Evolutionary conservation across 2,329 filamentous ascomycete species (phyloP), one percentile per base, ranked within the genome.

Genomic region (Colletotrichum tanaceti): DNA sequence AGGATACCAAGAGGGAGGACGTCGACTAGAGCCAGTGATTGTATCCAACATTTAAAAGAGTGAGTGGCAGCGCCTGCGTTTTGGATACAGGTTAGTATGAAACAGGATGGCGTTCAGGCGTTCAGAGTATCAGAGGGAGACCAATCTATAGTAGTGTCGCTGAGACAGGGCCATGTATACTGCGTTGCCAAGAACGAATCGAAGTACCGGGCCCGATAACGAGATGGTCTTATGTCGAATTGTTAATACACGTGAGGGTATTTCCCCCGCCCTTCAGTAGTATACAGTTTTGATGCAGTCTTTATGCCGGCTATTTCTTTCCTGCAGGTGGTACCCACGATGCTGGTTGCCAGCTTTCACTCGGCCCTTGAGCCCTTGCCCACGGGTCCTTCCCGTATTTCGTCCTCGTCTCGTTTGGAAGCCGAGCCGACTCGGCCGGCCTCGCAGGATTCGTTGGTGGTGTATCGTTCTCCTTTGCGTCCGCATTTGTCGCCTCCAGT

Each of bases 341-440:
- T 55, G 86, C 75, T 0, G 91, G 91, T 77, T 91, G 88, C 89
- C 89, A 92, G n/a, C 79, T 82, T 75, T 92, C 89, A 62, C 89
- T 83, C 0, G 89, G 87, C 0, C 83, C 84, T 22, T 74, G 81
- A 1, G 84, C 82, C 71, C 82, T 83, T 38, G 85, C 85, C 89
- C 89, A 91, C 2, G 89, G 89, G 74, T 90, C 84, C 1, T 79
- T 73, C 3, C 70, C 70, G 1, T 73, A 72, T 18, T 73, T 65
- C 38, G 67, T 61, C 43, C 65, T 67, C 43, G 24, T 32, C 46
- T 39, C 16, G 41, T 61, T 64, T n/a, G 39, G 10, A 24, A 16
- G 49, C 18, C 14, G 20, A 18, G 39, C 22, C 32, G 22, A 9
- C 68, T 65, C 43, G 68, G 22, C 61, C 38, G 63, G 60, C 39